Evolutionary conservation across 164 flowering plant species (phyloP).

Genomic region (Nelumbo lutea): DNA sequence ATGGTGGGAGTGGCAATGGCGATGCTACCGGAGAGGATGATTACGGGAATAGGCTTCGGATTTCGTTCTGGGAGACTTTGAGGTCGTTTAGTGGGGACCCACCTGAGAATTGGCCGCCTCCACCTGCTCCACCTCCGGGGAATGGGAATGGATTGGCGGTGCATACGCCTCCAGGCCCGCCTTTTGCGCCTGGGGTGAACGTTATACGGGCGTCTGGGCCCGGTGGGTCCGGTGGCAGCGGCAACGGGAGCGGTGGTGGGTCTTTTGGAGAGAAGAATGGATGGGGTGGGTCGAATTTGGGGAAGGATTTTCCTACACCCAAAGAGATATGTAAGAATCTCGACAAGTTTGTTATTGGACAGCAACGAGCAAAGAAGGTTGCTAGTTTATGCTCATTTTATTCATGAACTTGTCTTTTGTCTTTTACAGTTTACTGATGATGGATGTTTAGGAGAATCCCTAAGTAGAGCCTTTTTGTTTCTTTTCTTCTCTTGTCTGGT

Average conservation of each 20-base stretch:
- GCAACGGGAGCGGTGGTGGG: slow-evolving; percentile 15
- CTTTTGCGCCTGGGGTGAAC: slow-evolving; percentile 70
- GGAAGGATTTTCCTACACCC: slow-evolving; percentile 84
- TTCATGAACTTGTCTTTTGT: background rate
- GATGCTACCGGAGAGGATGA: slow-evolving; percentile 15
- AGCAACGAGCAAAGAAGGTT: slow-evolving; percentile 88
- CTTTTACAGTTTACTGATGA: background rate
- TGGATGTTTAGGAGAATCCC: background rate
- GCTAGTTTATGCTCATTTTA: background rate
- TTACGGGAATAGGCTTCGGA: slow-evolving; percentile 32
- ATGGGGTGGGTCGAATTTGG: slow-evolving; percentile 88
- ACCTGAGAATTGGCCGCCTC: slow-evolving; percentile 63
- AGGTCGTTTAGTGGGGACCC: slow-evolving; percentile 57
- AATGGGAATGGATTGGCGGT: slow-evolving; percentile 69
- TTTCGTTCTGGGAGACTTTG: slow-evolving; percentile 71
- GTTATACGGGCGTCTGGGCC: slow-evolving; percentile 43
- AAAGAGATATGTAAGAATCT: slow-evolving; percentile 90
- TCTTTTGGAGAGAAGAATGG: slow-evolving; percentile 40
- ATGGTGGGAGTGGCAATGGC: slow-evolving; percentile 2
- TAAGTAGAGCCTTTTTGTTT: background rate
- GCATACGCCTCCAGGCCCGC: slow-evolving; percentile 79
- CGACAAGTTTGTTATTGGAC: slow-evolving; percentile 94
- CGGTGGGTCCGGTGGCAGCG: slow-evolving; percentile 25
- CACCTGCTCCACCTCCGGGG: slow-evolving; percentile 16
- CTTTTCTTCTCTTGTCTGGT: background rate